Evolutionary conservation across 106 monocot genomes (phyloP).

Genomic region (Posidonia australis): DNA sequence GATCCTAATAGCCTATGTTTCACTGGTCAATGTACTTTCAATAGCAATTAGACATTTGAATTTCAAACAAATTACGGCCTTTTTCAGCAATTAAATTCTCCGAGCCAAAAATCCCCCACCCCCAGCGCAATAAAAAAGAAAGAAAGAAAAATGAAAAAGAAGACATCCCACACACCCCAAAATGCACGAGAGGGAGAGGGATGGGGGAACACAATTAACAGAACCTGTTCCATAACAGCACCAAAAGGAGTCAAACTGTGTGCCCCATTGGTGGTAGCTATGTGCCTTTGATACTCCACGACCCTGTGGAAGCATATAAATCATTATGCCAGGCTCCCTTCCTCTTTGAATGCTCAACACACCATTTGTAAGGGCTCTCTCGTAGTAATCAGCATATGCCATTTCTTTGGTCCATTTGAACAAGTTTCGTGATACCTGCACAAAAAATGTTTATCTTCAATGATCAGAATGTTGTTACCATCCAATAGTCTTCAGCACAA

Average conservation of each 20-base stretch:
- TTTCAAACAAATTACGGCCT: too few relatives aligned
- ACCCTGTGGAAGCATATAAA: slow-evolving; percentile 89
- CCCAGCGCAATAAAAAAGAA: too few relatives aligned
- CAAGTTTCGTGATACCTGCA: slow-evolving; percentile 80
- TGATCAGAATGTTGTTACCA: background rate
- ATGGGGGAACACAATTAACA: too few relatives aligned
- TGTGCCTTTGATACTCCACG: slow-evolving; percentile 71
- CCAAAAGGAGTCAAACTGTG: slow-evolving; percentile 74
- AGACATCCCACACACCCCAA: too few relatives aligned
- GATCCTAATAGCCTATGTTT: too few relatives aligned
- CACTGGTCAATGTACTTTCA: too few relatives aligned
- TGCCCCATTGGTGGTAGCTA: slow-evolving; percentile 87
- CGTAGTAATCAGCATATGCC: slow-evolving; percentile 89
- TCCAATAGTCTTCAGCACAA: background rate
- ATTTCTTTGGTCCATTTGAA: slow-evolving; percentile 92
- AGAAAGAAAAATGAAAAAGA: too few relatives aligned
- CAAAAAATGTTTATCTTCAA: background rate
- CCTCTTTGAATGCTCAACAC: slow-evolving; percentile 94
- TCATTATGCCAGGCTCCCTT: slow-evolving; percentile 87
- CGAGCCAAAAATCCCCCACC: too few relatives aligned
- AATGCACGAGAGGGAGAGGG: too few relatives aligned
- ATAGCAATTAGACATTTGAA: too few relatives aligned
- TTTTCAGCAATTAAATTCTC: too few relatives aligned
- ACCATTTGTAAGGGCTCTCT: slow-evolving; percentile 84
- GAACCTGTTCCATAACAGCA: slow-evolving; percentile 98